Conservation (phyloP, 495 filamentous ascomycete species). For the Tuber magnatum region DNA sequence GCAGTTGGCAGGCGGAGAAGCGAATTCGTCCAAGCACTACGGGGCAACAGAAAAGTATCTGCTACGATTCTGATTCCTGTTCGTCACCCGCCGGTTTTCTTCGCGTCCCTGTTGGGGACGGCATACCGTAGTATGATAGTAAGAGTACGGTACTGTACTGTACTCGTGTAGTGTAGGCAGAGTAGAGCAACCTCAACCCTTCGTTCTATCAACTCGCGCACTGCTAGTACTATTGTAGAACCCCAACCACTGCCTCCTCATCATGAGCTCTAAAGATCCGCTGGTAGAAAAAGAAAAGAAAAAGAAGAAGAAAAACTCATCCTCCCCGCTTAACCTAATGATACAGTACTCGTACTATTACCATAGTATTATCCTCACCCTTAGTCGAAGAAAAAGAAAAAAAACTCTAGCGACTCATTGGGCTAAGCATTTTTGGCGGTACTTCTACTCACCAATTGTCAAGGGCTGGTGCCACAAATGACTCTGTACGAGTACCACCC, state of each 20-base stretch:
- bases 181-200: neutral
- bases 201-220: neutral
- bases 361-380: too few species aligned
- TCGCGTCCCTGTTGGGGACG: neutral
- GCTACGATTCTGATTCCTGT: neutral
- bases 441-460: neutral
- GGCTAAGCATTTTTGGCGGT: neutral
- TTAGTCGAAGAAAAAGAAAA: neutral
- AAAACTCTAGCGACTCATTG: too few species aligned
- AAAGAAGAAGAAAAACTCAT: neutral
- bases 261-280: neutral
- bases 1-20: neutral
- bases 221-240: neutral
- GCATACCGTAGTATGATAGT: too few species aligned
- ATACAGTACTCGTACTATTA: too few species aligned
- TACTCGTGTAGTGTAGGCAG: too few species aligned
- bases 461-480: neutral
- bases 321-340: neutral
- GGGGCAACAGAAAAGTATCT: neutral
- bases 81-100: neutral
- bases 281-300: neutral
- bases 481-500: too few species aligned
- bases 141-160: too few species aligned
- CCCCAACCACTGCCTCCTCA: neutral
- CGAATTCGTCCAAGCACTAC: neutral